Evolutionary conservation across 495 filamentous ascomycete genomes (phyloP), one percentile per base, ranked within the genome.

Genomic region (Poronia punctata): DNA sequence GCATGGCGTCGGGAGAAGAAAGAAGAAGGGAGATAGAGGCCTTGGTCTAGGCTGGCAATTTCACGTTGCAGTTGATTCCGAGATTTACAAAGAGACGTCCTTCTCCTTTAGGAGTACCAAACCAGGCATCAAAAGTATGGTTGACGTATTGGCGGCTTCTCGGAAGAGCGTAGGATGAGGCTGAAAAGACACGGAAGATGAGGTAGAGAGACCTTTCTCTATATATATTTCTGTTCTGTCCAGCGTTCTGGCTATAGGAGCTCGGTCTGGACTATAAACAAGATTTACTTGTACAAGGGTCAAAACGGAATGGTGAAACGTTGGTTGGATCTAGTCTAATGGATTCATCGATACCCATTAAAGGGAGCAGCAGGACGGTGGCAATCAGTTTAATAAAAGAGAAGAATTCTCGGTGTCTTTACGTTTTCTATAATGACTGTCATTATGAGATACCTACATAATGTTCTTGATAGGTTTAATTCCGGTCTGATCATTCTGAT

Each of bases 171-270:
- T 6, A 21, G 19, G 12, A 31, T 9, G 27, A 24, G n/a, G n/a
- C n/a, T n/a, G 26, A 31, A 33, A 30, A 38, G 38, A 35, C 35
- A 38, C 20, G 42, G 23, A 25, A 36, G 32, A 45, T 35, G 34
- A 38, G 37, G 28, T 38, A 36, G 30, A 29, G 31, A 43, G 34
- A 46, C 29, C 15, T 44, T 49, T 50, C 47, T 33, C 34, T 18
- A 38, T 49, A 29, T 18, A 28, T 41, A 41, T 45, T 42, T 38
- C 29, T 38, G 22, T 12, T 11, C 19, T 8, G 19, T 20, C 17
- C 31, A 9, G 16, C 7, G 28, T 32, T 26, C 28, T 30, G 20
- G 11, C 24, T 8, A 33, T 28, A 22, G 6, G 11, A 5, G 19
- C 20, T 21, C 32, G 27, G 20, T 29, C 14, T 20, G n/a, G 30